Base-by-base conservation (phyloP, 352 stramenopile genomes). In the Pythium apleroticum region DNA sequence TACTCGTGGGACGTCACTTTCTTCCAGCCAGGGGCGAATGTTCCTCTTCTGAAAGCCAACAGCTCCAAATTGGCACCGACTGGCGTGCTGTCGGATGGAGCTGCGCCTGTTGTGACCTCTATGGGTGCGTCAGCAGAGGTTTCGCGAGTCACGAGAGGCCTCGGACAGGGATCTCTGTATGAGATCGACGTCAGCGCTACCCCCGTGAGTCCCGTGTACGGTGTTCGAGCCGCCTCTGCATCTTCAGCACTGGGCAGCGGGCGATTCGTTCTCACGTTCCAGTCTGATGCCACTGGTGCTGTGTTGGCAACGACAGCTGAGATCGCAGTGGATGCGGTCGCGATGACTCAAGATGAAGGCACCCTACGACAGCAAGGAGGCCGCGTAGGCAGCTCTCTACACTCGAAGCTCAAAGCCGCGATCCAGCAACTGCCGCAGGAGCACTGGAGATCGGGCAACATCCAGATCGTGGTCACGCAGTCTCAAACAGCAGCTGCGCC, bases 1-100 rank as follows among this genome's bases (percentile, higher is more conserved):
- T 58, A 49, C 6, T 56, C 61, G 10, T 86, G 73, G 72, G 50
- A 80, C 1, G 61, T 86, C 53, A 77, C 75, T 55, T 86, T 83
- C 56, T 66, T 81, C 33, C 69, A 67, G n/a, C 69, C 73, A 2
- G 52, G 55, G 0, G 57, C 66, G 6, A 68, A 66, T 4, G 10
- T 80, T 3, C 77, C 74, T 11, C 56, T 80, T 15, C 52, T 81
- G 0, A 24, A 30, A 9, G 64, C 52, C 20, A 66, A 68, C 30
- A 45, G 50, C 6, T 22, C 24, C 2, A 9, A n/a, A 15, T 24
- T 78, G 27, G 20, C 43, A 5, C 72, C 71, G n/a, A 22, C 48
- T 12, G 37, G 30, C 2, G 57, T 25, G 12, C 3, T 54, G 1
- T 77, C 71, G 1, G 68, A 78, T 19, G 53, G 52, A 5, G 55